Evolutionary conservation across 495 filamentous ascomycete genomes (phyloP), one percentile per base, ranked within the genome.

Genomic region (Hypoxylon cercidicola): DNA sequence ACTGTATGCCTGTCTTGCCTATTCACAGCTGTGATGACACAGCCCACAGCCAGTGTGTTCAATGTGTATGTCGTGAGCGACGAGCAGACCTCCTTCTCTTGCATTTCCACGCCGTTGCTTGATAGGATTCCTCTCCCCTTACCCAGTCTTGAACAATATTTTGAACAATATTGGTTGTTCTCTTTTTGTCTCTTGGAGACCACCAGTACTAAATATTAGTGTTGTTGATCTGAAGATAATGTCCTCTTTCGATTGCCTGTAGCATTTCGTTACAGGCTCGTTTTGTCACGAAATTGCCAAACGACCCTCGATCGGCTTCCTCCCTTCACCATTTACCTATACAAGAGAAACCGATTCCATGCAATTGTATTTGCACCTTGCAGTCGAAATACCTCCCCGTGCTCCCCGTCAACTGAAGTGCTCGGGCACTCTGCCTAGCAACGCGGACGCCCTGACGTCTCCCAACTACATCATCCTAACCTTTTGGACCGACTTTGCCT

Each of bases 21-120:
- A 16, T 60, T 56, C 51, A 45, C 55, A 60, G 57, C 64, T 67
- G 52, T 61, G 49, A 62, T 58, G 46, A 62, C 57, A 57, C 52
- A 66, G 55, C 55, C 62, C 49, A 37, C 25, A 28, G 25, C 7
- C 7, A 7, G 54, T 51, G 45, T 45, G 52, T 58, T 53, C n/a
- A n/a, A n/a, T n/a, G n/a, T n/a, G 30, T 64, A 53, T 28, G 25
- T 28, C 7, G 56, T 46, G 58, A 47, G 47, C 61, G 54, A 64
- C 41, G 37, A 54, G 47, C 54, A 46, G 59, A 68, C 59, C 64
- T 62, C 48, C 54, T 62, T 59, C 59, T 68, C 59, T 54, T 68
- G 59, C 64, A 68, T 62, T 39, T 57, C 64, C 61, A 62, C 47
- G 57, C 25, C 3, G 25, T 3, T 3, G 25, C 7, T 28, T 28